These are phyloP conservation scores for Solanum bulbocastanum DNA, from an alignment of 257 asterid genomes.

Conservation along the genomic window DNA sequence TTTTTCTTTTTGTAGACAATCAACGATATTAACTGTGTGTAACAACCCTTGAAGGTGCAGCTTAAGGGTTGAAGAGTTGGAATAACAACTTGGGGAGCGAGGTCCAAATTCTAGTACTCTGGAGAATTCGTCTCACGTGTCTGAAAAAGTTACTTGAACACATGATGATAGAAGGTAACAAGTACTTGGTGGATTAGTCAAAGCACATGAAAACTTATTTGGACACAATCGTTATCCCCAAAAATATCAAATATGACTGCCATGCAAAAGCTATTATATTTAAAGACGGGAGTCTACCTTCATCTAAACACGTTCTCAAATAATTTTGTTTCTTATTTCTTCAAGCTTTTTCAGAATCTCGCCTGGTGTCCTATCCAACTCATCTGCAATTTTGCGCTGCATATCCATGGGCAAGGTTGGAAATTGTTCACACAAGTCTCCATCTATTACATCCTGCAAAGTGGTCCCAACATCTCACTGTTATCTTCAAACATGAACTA, in stretches of 20 bases:
- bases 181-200: neutral
- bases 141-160: neutral
- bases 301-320: constrained; percentile 26
- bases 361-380: constrained; percentile 93
- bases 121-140: neutral
- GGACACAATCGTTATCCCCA: neutral
- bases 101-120: neutral
- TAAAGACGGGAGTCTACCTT: neutral
- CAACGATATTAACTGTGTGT: neutral
- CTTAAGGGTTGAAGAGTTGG: neutral
- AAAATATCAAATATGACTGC: neutral
- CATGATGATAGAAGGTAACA: neutral
- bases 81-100: neutral
- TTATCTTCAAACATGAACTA: neutral
- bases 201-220: neutral
- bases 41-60: neutral
- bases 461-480: neutral
- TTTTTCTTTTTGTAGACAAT: neutral
- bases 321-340: constrained; percentile 87
- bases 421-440: constrained; percentile 92
- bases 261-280: neutral
- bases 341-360: constrained; percentile 92
- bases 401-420: constrained; percentile 89
- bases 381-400: constrained; percentile 97
- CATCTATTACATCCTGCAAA: constrained; percentile 92